These are phyloP conservation scores for Scolecobasidium constrictum DNA, from an alignment of 2,329 filamentous ascomycete species.

Conservation along the genomic window DNA sequence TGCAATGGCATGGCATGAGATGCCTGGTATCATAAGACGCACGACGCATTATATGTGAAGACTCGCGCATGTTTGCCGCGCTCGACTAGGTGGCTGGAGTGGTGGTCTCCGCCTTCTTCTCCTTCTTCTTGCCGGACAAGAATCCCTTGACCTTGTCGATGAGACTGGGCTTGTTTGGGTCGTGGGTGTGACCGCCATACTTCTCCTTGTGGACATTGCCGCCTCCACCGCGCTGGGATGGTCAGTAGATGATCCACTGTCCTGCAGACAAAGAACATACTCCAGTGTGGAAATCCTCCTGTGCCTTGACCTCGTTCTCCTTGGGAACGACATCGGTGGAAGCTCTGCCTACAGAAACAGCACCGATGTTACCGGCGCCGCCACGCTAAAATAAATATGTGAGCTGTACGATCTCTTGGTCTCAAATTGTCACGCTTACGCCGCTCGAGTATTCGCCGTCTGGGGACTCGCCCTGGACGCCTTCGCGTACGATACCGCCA, in stretches of 20 bases:
- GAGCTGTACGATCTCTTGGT: not conserved
- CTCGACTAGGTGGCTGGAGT: not conserved
- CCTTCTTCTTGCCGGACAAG: slow-evolving; percentile 12
- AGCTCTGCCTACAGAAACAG: slow-evolving; percentile 22
- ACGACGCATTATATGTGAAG: no score
- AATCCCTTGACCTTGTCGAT: slow-evolving; percentile 34
- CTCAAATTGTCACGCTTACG: not conserved
- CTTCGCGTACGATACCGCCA: slow-evolving; percentile 35
- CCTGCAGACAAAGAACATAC: slow-evolving; percentile 17
- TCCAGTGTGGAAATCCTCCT: slow-evolving; percentile 38
- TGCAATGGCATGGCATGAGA: not conserved
- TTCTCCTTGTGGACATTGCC: slow-evolving; percentile 38
- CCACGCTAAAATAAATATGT: slow-evolving; percentile 18
- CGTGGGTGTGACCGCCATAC: slow-evolving; percentile 33
- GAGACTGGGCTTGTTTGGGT: slow-evolving; percentile 23
- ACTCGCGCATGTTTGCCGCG: no score
- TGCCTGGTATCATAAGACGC: not conserved
- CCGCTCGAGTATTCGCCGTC: slow-evolving; percentile 30
- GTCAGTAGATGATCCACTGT: not conserved
- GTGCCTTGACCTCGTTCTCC: slow-evolving; percentile 25
- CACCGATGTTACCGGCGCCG: slow-evolving; percentile 31
- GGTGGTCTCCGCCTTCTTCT: slow-evolving; percentile 2
- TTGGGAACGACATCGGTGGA: slow-evolving; percentile 32
- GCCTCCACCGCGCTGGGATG: slow-evolving; percentile 29
- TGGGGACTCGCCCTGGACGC: slow-evolving; percentile 25